A percentile compares a stretch with the other conserved stretches of the same genome.
Conservation (phyloP, 2,329 filamentous ascomycete species). For the Aureobasidium melanogenum region DNA sequence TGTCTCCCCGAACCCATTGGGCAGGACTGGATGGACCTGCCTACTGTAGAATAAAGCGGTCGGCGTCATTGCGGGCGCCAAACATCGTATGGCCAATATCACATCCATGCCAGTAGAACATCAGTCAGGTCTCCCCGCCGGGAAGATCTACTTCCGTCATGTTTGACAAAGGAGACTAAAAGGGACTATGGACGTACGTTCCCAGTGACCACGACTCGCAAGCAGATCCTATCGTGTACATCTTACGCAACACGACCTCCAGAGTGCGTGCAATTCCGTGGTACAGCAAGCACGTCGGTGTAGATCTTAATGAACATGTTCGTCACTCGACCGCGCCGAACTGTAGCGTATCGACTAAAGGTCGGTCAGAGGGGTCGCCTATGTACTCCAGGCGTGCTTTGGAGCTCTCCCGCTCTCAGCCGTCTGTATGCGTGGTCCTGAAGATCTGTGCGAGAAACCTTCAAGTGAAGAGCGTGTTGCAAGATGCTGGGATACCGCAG, state of each 20-base stretch:
- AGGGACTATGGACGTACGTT: not conserved
- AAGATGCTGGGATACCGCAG: not conserved
- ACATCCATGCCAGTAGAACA: too few species aligned
- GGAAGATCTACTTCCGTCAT: not conserved
- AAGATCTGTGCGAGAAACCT: not conserved
- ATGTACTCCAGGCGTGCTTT: not conserved
- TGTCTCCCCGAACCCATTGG: too few species aligned
- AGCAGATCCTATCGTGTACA: not conserved
- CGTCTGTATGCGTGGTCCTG: not conserved
- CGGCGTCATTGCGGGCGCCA: too few species aligned
- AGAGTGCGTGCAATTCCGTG: not conserved
- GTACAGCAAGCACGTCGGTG: not conserved
- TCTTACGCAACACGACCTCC: not conserved
- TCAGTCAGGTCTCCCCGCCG: not conserved
- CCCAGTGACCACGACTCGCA: not conserved
- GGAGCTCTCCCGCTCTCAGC: not conserved
- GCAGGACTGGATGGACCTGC: too few species aligned
- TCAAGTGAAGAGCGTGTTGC: not conserved
- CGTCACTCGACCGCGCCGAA: not conserved
- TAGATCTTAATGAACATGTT: not conserved
- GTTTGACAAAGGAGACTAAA: not conserved
- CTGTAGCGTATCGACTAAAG: not conserved
- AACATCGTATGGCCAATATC: too few species aligned
- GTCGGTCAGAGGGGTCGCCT: too few species aligned
- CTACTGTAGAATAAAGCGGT: too few species aligned